Conservation (phyloP, 768 basidiomycete genomes). For the Lyophyllum shimeji region DNA sequence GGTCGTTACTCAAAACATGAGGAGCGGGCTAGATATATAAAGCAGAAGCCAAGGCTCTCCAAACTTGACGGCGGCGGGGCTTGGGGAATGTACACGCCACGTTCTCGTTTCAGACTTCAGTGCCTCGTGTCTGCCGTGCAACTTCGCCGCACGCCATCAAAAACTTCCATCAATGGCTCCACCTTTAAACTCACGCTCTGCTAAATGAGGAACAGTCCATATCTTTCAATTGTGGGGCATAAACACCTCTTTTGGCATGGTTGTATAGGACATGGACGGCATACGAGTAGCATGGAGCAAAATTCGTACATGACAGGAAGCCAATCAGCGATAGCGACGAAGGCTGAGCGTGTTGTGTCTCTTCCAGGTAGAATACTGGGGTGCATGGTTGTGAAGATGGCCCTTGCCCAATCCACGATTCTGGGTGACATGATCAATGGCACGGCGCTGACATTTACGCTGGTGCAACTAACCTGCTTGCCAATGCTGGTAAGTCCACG, state of each 20-base stretch:
- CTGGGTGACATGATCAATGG: conserved; percentile 34
- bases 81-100: background rate
- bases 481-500: conserved; percentile 97
- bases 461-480: conserved; percentile 68
- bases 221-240: conserved; percentile 3
- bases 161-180: background rate
- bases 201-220: background rate
- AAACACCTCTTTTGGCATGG: conserved; percentile 17
- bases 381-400: conserved; percentile 89
- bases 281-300: conserved; percentile 25
- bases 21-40: background rate
- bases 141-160: background rate
- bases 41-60: background rate
- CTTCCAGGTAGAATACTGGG: conserved; percentile 91
- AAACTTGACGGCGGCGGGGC: background rate
- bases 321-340: conserved; percentile 79
- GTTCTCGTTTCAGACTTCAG: background rate
- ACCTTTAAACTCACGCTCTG: background rate
- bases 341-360: conserved; percentile 97
- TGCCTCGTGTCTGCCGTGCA: conserved; percentile 15
- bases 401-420: conserved; percentile 99
- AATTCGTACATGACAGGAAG: conserved; percentile 22
- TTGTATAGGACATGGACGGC: conserved; percentile 13
- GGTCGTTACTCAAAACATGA: conserved; percentile 2
- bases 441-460: conserved; percentile 8